These are phyloP conservation scores for Kernera saxatilis DNA, from an alignment of 345 rosid genomes.

Conservation along the genomic window DNA sequence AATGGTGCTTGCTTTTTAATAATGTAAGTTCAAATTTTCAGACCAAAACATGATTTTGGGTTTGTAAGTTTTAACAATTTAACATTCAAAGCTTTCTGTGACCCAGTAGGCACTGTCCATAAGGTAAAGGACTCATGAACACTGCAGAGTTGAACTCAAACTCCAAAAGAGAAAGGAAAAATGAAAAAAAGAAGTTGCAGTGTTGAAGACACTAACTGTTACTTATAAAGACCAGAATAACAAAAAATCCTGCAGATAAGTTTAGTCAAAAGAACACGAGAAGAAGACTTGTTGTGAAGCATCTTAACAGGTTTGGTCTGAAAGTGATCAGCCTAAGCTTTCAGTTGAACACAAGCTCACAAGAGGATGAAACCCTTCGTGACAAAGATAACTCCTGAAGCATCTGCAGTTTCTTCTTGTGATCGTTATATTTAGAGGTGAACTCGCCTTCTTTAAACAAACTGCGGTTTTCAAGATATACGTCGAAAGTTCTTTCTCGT, in stretches of 20 bases:
- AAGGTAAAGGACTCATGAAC: not conserved
- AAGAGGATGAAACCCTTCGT: conserved; percentile 4
- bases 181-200: not conserved
- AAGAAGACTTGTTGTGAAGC: not conserved
- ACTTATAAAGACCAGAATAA: not conserved
- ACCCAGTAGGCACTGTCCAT: not conserved
- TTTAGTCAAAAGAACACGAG: not conserved
- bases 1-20: not conserved
- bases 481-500: conserved; percentile 13
- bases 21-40: not conserved
- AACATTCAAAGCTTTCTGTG: not conserved
- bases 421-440: not conserved
- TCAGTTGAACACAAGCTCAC: conserved; percentile 12
- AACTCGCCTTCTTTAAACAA: conserved; percentile 1
- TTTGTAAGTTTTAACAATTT: not conserved
- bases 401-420: not conserved
- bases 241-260: not conserved
- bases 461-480: conserved; percentile 9
- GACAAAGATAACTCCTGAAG: conserved; percentile 12
- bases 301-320: not conserved
- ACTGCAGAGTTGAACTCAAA: not conserved
- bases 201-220: not conserved
- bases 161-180: not conserved
- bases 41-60: not conserved
- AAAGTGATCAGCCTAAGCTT: not conserved